A percentile compares a stretch with the other conserved stretches of the same genome.
These are phyloP conservation scores for Dispira simplex DNA, from an alignment of 192 early-diverging fungal species.

Conservation along the genomic window DNA sequence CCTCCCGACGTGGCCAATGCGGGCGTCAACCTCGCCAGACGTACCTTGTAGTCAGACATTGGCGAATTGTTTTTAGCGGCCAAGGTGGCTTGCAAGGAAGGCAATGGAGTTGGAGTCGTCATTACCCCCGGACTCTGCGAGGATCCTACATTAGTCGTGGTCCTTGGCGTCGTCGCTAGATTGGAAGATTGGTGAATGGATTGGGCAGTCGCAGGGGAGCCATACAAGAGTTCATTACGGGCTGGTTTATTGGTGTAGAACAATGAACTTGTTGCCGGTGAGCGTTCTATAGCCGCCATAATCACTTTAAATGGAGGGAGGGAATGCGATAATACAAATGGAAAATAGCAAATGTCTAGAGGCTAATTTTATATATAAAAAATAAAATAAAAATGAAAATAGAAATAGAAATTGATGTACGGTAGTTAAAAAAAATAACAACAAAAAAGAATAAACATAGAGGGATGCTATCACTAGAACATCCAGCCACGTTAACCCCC, in stretches of 20 bases:
- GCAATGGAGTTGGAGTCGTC: neutral
- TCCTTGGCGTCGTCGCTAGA: neutral
- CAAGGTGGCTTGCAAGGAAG: neutral
- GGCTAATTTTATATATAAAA: no score
- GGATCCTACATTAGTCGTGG: neutral
- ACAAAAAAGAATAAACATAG: no score
- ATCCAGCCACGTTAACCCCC: no score
- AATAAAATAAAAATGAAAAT: neutral
- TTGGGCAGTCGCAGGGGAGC: neutral
- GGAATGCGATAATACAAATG: no score
- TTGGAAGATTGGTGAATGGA: neutral
- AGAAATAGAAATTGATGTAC: no score
- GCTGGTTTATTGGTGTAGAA: neutral
- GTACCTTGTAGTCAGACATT: conserved; percentile 2
- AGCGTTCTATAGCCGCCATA: no score
- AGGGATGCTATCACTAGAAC: no score
- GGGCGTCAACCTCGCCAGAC: neutral
- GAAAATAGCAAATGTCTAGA: no score
- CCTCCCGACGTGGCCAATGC: no score
- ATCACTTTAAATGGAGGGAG: no score
- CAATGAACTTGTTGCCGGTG: neutral
- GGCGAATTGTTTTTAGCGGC: neutral
- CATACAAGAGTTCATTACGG: neutral
- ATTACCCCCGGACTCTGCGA: neutral
- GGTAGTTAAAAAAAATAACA: no score